Conservation (phyloP, 2,329 filamentous ascomycete genomes). For the Fusarium sp. region DNA sequence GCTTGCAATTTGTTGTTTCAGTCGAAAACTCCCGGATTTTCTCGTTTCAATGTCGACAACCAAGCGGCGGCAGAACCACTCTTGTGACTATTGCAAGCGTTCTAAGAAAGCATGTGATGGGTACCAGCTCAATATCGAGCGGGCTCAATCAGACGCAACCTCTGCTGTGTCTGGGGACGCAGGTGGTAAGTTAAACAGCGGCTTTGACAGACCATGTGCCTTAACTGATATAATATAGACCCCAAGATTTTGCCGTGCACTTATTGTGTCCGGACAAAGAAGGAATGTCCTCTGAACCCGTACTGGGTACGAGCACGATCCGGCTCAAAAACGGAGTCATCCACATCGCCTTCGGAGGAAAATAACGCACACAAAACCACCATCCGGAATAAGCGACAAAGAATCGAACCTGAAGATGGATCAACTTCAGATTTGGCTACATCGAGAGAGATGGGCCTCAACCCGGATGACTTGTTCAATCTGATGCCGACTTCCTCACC, state of each 20-base stretch:
- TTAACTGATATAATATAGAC: background rate
- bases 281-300: conserved; percentile 49
- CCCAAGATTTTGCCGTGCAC: conserved; percentile 43
- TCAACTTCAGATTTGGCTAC: conserved; percentile 1
- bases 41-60: conserved; percentile 21
- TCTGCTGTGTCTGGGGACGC: background rate
- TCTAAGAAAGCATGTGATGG: conserved; percentile 50
- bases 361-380: conserved; percentile 1
- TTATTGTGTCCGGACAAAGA: conserved; percentile 51
- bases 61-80: conserved; percentile 44
- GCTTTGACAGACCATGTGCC: background rate
- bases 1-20: background rate
- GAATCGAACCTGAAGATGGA: conserved; percentile 8
- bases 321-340: background rate
- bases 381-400: conserved; percentile 20
- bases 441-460: conserved; percentile 16
- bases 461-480: conserved; percentile 12
- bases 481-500: conserved; percentile 29
- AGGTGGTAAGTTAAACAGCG: background rate
- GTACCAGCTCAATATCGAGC: conserved; percentile 32
- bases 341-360: conserved; percentile 1
- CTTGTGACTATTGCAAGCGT: conserved; percentile 45
- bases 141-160: background rate
- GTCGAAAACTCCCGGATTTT: background rate
- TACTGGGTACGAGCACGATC: conserved; percentile 40